These are phyloP conservation scores for Lachancea dasiensis DNA, from an alignment of 805 yeast species.

Conservation along the genomic window DNA sequence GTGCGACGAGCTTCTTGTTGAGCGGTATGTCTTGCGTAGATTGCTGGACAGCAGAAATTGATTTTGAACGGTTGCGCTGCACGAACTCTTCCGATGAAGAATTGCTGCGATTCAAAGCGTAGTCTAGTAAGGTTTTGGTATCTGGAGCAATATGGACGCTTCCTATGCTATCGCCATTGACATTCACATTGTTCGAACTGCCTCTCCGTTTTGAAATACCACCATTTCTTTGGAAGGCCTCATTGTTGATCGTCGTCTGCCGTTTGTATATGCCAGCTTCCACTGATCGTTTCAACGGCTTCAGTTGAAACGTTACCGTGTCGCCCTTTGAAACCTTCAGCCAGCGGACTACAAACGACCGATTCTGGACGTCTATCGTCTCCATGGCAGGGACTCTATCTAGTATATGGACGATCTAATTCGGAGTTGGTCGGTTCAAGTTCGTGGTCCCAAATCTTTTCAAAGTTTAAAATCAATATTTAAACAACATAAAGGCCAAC, in stretches of 20 bases:
- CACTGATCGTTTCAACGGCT: conserved; percentile 66
- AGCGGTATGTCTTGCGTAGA: conserved; percentile 40
- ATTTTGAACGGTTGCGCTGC: conserved; percentile 33
- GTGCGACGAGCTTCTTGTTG: conserved; percentile 52
- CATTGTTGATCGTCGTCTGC: conserved; percentile 8
- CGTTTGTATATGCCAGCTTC: conserved; percentile 34
- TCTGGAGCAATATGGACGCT: conserved; percentile 30
- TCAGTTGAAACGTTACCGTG: conserved; percentile 69
- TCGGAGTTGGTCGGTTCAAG: background rate
- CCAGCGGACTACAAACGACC: conserved; percentile 90
- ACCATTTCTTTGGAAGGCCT: conserved; percentile 4
- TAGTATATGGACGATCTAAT: background rate
- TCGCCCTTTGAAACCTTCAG: conserved; percentile 66
- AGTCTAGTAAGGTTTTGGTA: conserved; percentile 24
- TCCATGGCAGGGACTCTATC: conserved; percentile 55
- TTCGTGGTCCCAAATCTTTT: background rate
- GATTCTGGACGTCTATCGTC: conserved; percentile 82
- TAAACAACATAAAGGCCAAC: no score
- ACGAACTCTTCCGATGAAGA: conserved; percentile 16
- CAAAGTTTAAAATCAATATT: no score
- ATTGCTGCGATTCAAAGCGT: conserved; percentile 14
- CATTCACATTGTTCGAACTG: no score
- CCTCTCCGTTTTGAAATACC: no score
- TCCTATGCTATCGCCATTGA: conserved; percentile 7
- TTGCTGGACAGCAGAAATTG: conserved; percentile 30